phyloP scores from a whole-genome alignment of 768 basidiomycete species.

The Clitopilus passeckerianus region DNA sequence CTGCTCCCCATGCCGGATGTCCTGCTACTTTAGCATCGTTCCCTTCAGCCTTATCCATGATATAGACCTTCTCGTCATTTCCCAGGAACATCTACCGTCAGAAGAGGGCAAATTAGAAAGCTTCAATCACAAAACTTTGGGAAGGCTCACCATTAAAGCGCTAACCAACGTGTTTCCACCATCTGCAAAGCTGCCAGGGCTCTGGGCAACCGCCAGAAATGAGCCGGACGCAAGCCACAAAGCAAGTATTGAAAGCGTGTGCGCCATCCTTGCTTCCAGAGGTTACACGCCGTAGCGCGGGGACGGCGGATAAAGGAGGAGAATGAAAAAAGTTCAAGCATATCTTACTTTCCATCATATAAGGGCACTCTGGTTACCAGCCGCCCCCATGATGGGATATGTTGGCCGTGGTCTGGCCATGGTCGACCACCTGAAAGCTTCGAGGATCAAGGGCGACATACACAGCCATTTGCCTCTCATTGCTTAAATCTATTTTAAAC shows the following conservation, averaged over 20 bases:
- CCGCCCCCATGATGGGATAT: too few relatives aligned
- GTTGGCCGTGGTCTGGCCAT: too few relatives aligned
- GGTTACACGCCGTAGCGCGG: too few relatives aligned
- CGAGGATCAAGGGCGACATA: too few relatives aligned
- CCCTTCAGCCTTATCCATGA: conserved; percentile 74
- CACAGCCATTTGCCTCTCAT: too few relatives aligned
- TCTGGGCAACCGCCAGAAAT: conserved; percentile 15
- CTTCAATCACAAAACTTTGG: neutral
- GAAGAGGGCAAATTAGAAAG: neutral
- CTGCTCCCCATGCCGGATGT: conserved; percentile 55
- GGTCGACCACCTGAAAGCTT: too few relatives aligned
- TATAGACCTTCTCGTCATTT: conserved; percentile 65
- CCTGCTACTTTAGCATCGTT: conserved; percentile 52
- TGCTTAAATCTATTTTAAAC: too few relatives aligned
- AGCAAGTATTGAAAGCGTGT: conserved; percentile 24
- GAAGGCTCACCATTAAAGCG: conserved; percentile 32
- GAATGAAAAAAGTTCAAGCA: too few relatives aligned
- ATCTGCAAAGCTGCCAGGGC: conserved; percentile 28
- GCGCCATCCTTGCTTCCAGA: too few relatives aligned
- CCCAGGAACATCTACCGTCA: conserved; percentile 58
- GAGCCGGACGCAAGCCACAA: conserved; percentile 16
- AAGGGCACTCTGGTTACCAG: too few relatives aligned
- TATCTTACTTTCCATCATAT: too few relatives aligned
- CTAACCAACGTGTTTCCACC: conserved; percentile 30
- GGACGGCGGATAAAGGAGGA: too few relatives aligned